Percentiles rank a stretch among this genome's conserved stretches.
phyloP scores from a whole-genome alignment of 257 asterid species.

The Galeopsis tetrahit region DNA sequence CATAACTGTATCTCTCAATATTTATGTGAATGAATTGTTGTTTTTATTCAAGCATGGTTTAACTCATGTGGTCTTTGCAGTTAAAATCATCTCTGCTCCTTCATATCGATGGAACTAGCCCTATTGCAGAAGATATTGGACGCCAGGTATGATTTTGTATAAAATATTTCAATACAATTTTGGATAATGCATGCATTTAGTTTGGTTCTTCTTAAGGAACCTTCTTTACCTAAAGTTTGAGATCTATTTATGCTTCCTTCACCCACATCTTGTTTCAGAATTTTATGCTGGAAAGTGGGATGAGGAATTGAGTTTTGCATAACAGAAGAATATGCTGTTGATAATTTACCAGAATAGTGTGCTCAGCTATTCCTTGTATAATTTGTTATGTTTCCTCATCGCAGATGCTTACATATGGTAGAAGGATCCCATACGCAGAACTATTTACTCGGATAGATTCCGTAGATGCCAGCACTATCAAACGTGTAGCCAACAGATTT shows the following conservation, averaged over 20 bases:
- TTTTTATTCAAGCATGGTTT: slow-evolving; percentile 14
- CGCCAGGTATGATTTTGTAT: slow-evolving; percentile 66
- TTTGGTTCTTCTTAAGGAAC: not conserved
- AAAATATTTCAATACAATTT: not conserved
- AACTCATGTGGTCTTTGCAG: slow-evolving; percentile 46
- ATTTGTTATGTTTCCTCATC: slow-evolving; percentile 18
- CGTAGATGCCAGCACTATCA: slow-evolving; percentile 75
- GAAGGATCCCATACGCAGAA: slow-evolving; percentile 88
- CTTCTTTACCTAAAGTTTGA: not conserved
- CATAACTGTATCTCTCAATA: not conserved
- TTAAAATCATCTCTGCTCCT: slow-evolving; percentile 80
- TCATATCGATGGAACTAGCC: slow-evolving; percentile 91
- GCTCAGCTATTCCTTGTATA: not conserved
- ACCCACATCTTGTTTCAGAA: not conserved
- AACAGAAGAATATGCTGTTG: not conserved
- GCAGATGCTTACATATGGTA: slow-evolving; percentile 88
- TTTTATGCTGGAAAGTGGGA: not conserved
- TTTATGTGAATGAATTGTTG: not conserved
- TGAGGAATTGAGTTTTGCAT: not conserved
- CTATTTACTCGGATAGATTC: slow-evolving; percentile 86
- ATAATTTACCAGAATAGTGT: slow-evolving; percentile 6
- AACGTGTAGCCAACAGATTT: slow-evolving; percentile 81
- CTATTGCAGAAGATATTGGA: slow-evolving; percentile 91
- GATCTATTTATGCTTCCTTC: not conserved
- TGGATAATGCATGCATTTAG: not conserved